Percentiles rank a stretch among this genome's conserved stretches.
phyloP scores from a whole-genome alignment of 164 flowering plant genomes.

The Kingdonia uniflora region DNA sequence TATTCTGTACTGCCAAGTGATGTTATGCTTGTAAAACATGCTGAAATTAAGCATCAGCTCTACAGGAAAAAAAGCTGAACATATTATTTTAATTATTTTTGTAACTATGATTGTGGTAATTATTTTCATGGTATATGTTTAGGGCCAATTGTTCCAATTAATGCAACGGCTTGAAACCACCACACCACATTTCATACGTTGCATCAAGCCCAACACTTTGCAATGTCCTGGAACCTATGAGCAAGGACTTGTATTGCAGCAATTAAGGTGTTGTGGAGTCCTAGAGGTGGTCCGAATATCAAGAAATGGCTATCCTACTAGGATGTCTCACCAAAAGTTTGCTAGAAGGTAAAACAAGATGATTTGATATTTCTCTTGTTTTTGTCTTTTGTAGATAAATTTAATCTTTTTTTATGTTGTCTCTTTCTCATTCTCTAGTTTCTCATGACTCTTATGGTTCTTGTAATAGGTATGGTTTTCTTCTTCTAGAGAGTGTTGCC shows the following conservation, averaged over 20 bases:
- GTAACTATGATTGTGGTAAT: background rate
- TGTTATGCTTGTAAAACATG: too few relatives aligned
- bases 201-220: constrained; percentile 80
- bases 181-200: constrained; percentile 97
- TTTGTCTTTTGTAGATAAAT: background rate
- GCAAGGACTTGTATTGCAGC: constrained; percentile 86
- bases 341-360: constrained; percentile 61
- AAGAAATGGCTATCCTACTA: constrained; percentile 92
- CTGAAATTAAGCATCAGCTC: too few relatives aligned
- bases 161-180: constrained; percentile 92
- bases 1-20: too few relatives aligned
- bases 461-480: constrained; percentile 80
- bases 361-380: background rate
- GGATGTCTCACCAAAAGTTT: constrained; percentile 95
- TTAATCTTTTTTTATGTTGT: background rate
- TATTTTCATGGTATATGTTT: constrained; percentile 2
- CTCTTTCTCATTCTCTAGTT: constrained; percentile 2
- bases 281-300: constrained; percentile 96
- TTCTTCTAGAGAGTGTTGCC: constrained; percentile 68
- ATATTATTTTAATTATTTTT: too few relatives aligned
- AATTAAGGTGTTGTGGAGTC: constrained; percentile 94
- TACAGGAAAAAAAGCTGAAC: background rate
- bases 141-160: constrained; percentile 89
- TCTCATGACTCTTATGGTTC: constrained; percentile 1
- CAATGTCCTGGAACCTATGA: constrained; percentile 82